Evolutionary conservation across 306 rosid genomes (phyloP).

Genomic region (Morella rubra): DNA sequence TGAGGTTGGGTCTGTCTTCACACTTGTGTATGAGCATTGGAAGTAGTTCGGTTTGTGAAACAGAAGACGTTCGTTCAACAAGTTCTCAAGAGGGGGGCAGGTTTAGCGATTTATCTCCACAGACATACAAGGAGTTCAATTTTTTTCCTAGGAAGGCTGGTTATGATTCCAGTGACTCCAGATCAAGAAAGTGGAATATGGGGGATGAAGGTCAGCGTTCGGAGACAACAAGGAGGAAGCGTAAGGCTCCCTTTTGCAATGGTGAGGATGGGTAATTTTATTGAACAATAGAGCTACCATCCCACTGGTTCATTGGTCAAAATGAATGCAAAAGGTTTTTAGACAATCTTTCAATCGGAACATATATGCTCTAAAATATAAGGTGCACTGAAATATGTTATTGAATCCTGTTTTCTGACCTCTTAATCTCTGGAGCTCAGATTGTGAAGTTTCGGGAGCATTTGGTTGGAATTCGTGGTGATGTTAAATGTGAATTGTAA

Average conservation of each 20-base stretch:
- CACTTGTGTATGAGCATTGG: conserved; percentile 48
- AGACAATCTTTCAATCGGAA: conserved; percentile 54
- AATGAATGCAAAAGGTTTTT: conserved; percentile 69
- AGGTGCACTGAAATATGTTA: conserved; percentile 44
- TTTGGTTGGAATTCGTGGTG: conserved; percentile 47
- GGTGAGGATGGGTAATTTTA: conserved; percentile 79
- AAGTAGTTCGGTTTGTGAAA: conserved; percentile 45
- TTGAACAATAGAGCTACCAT: conserved; percentile 67
- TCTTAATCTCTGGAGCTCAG: conserved; percentile 49
- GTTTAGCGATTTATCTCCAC: conserved; percentile 43
- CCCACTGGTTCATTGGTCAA: conserved; percentile 56
- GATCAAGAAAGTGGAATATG: conserved; percentile 43
- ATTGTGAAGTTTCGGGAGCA: conserved; percentile 45
- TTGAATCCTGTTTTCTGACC: conserved; percentile 52
- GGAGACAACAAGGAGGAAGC: conserved; percentile 59
- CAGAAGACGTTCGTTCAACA: conserved; percentile 52
- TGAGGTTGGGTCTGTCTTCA: conserved; percentile 68
- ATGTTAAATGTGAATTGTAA: conserved; percentile 51
- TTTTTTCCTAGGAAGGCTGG: conserved; percentile 61
- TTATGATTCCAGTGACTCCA: conserved; percentile 48
- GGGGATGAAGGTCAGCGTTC: conserved; percentile 55
- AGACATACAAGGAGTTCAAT: conserved; percentile 47
- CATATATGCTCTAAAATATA: conserved; percentile 45
- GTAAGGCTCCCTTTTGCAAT: conserved; percentile 59
- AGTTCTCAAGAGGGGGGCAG: conserved; percentile 51